Percentiles rank a stretch among this genome's conserved stretches.
Evolutionary conservation across 2,329 filamentous ascomycete genomes (phyloP).

Genomic region (Alternaria gaisen): DNA sequence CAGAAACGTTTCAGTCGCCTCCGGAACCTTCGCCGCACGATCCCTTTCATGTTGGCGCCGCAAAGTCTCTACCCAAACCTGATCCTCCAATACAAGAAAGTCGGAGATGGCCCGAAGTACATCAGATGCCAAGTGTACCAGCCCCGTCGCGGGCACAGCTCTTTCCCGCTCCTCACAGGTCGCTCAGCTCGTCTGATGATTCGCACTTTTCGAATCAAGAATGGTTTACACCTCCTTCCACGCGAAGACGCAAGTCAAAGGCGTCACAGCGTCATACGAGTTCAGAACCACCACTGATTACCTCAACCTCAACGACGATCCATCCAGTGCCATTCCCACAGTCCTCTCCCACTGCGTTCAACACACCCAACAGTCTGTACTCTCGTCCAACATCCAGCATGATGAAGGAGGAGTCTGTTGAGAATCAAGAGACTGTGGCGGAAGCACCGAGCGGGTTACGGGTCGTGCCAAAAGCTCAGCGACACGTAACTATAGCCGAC

Average conservation of each 20-base stretch:
- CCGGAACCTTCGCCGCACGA: background rate
- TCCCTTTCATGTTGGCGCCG: background rate
- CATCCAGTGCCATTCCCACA: background rate
- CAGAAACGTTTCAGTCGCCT: conserved; percentile 30
- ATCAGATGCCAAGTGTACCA: background rate
- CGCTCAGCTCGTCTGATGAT: conserved; percentile 9
- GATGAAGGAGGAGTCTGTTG: background rate
- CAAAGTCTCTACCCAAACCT: background rate
- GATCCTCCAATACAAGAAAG: background rate
- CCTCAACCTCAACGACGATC: background rate
- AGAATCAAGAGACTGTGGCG: background rate
- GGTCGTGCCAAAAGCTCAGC: background rate
- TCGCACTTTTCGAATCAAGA: conserved; percentile 16
- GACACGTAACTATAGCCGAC: background rate
- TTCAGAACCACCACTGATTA: background rate
- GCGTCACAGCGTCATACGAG: background rate
- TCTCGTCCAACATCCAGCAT: background rate
- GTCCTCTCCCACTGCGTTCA: background rate
- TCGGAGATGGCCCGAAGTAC: conserved; percentile 10
- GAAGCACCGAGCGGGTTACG: background rate
- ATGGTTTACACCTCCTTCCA: conserved; percentile 28
- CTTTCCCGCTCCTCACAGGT: background rate
- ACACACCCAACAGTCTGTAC: background rate
- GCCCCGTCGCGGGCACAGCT: background rate
- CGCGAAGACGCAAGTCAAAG: conserved; percentile 11